Evolutionary conservation across 1,139 yeast species (phyloP).

Genomic region (Lodderomyces pseudojiufengensis): DNA sequence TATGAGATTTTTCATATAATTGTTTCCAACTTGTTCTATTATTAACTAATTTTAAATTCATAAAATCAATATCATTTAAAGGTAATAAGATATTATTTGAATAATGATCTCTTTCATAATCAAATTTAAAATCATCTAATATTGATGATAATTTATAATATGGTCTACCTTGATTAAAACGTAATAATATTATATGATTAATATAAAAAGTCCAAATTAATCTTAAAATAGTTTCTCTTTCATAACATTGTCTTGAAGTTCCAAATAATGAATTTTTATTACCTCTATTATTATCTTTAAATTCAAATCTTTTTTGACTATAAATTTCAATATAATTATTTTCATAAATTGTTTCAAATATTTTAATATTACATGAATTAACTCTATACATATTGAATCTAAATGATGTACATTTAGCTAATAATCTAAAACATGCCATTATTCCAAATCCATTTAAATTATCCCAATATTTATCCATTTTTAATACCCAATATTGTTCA

Average conservation of each 20-base stretch:
- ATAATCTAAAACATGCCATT: constrained; percentile 19
- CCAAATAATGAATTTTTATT: constrained; percentile 11
- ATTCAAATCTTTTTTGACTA: constrained; percentile 13
- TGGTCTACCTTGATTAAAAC: constrained; percentile 40
- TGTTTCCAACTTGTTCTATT: constrained; percentile 12
- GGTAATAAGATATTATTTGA: constrained; percentile 16
- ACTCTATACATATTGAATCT: constrained; percentile 13
- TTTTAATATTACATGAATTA: constrained; percentile 15
- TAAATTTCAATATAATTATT: constrained; percentile 21
- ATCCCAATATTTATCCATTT: constrained; percentile 36
- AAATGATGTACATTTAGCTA: constrained; percentile 16
- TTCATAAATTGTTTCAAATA: constrained; percentile 23
- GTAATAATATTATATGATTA: constrained; percentile 25
- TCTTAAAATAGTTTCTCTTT: constrained; percentile 35
- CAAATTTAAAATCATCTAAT: constrained; percentile 13
- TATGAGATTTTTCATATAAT: constrained; percentile 9
- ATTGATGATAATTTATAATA: constrained; percentile 20
- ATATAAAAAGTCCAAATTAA: constrained; percentile 43
- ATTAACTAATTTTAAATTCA: constrained; percentile 8
- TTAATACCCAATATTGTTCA: constrained; percentile 39
- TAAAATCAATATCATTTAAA: constrained; percentile 13
- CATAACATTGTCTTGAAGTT: constrained; percentile 31
- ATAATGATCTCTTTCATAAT: constrained; percentile 15
- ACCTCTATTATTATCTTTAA: constrained; percentile 2
- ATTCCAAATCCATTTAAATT: constrained; percentile 26